A percentile compares a stretch with the other conserved stretches of the same genome.
phyloP scores from a whole-genome alignment of 2,329 filamentous ascomycete genomes.

The Myrmaecium sp. region DNA sequence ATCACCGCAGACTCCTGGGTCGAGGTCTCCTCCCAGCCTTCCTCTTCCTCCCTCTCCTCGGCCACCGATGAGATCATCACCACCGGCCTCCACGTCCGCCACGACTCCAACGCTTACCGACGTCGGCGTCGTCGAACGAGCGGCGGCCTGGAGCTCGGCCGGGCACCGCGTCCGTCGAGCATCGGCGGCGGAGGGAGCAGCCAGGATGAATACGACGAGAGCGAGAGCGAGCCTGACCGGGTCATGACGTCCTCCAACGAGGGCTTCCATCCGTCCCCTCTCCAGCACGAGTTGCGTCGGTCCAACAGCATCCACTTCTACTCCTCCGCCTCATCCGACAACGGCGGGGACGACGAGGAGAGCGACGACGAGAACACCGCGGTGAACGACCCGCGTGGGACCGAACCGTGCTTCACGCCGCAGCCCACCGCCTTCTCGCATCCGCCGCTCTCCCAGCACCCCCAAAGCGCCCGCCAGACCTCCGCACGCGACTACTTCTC shows the following conservation, averaged over 20 bases:
- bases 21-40: conserved; percentile 81
- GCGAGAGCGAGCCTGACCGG: conserved; percentile 73
- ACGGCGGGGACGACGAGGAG: conserved; percentile 18
- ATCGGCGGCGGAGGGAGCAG: conserved; percentile 43
- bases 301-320: conserved; percentile 10
- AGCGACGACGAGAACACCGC: conserved; percentile 57
- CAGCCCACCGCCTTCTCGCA: conserved; percentile 89
- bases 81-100: conserved; percentile 63
- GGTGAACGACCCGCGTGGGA: conserved; percentile 44
- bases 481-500: conserved; percentile 30
- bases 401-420: conserved; percentile 49
- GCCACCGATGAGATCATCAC: conserved; percentile 79
- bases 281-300: conserved; percentile 14
- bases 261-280: conserved; percentile 26
- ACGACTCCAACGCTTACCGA: conserved; percentile 43
- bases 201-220: conserved; percentile 89
- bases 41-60: conserved; percentile 79
- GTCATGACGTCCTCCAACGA: conserved; percentile 48
- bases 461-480: conserved; percentile 22
- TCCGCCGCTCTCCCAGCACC: conserved; percentile 39
- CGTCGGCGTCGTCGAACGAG: conserved; percentile 32
- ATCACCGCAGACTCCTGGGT: conserved; percentile 99
- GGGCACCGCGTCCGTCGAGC: conserved; percentile 25
- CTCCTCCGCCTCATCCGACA: conserved; percentile 20
- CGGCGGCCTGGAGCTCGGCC: conserved; percentile 16